Evolutionary conservation across 2,329 filamentous ascomycete genomes (phyloP).

Genomic region (Bipolaris bicolor): DNA sequence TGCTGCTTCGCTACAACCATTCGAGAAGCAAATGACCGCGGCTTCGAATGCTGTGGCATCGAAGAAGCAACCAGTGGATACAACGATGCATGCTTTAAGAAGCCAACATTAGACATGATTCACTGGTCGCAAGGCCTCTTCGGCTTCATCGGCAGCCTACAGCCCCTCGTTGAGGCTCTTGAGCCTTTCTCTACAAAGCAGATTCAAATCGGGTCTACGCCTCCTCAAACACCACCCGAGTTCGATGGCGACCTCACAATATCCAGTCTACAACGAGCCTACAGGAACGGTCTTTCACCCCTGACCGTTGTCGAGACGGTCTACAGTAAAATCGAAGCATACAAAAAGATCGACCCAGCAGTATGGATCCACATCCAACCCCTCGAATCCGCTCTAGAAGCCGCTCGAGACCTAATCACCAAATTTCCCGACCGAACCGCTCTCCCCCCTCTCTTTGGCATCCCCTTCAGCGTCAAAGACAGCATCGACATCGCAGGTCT

Average conservation of each 20-base stretch:
- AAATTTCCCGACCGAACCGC: slow-evolving; percentile 50
- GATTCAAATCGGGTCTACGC: slow-evolving; percentile 16
- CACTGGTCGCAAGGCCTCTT: slow-evolving; percentile 60
- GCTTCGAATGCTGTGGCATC: slow-evolving; percentile 63
- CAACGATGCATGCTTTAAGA: slow-evolving; percentile 54
- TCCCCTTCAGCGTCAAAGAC: slow-evolving; percentile 65
- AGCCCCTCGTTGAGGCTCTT: slow-evolving; percentile 49
- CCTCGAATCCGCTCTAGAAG: slow-evolving; percentile 49
- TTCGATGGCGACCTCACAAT: slow-evolving; percentile 55
- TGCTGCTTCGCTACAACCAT: slow-evolving; percentile 64
- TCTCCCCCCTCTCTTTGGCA: slow-evolving; percentile 60
- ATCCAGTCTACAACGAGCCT: slow-evolving; percentile 52
- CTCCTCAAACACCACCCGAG: slow-evolving; percentile 47
- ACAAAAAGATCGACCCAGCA: slow-evolving; percentile 55
- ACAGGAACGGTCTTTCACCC: slow-evolving; percentile 53
- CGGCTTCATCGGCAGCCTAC: slow-evolving; percentile 55
- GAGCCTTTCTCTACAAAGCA: slow-evolving; percentile 20
- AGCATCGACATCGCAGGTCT: slow-evolving; percentile 60
- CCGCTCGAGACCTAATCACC: slow-evolving; percentile 50
- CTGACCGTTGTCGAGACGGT: slow-evolving; percentile 54
- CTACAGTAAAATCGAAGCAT: slow-evolving; percentile 57
- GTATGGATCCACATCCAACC: slow-evolving; percentile 59
- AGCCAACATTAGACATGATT: slow-evolving; percentile 57
- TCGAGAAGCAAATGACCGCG: slow-evolving; percentile 65
- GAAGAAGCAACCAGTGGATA: slow-evolving; percentile 57